Evolutionary conservation across 1,139 yeast genomes (phyloP).

Genomic region (Hyphopichia burtonii): DNA sequence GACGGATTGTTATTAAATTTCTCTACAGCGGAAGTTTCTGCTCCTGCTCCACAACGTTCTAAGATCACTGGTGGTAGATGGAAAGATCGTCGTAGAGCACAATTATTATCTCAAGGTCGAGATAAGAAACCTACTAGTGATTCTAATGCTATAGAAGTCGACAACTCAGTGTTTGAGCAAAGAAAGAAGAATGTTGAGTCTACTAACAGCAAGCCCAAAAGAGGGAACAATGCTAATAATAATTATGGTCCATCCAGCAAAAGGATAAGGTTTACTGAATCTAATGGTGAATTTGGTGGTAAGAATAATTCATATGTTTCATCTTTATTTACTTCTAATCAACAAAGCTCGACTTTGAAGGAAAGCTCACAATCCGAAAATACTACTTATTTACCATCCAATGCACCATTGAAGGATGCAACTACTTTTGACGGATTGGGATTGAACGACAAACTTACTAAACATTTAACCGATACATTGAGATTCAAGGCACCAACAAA

Average conservation of each 20-base stretch:
- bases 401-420: slow-evolving; percentile 77
- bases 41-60: slow-evolving; percentile 11
- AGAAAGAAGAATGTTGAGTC: slow-evolving; percentile 4
- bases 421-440: slow-evolving; percentile 74
- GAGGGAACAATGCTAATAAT: background rate
- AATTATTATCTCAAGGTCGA: slow-evolving; percentile 48
- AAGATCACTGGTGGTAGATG: slow-evolving; percentile 72
- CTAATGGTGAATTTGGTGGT: slow-evolving; percentile 50
- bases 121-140: slow-evolving; percentile 24
- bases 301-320: slow-evolving; percentile 67
- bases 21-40: slow-evolving; percentile 35
- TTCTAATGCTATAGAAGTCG: slow-evolving; percentile 7
- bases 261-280: slow-evolving; percentile 35
- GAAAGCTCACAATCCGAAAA: slow-evolving; percentile 15
- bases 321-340: slow-evolving; percentile 79
- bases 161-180: slow-evolving; percentile 3
- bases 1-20: slow-evolving; percentile 71
- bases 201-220: slow-evolving; percentile 6
- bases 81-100: slow-evolving; percentile 71
- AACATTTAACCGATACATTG: slow-evolving; percentile 59
- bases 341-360: slow-evolving; percentile 31
- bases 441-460: slow-evolving; percentile 51
- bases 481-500: slow-evolving; percentile 73
- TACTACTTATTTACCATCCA: slow-evolving; percentile 55
- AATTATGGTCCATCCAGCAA: slow-evolving; percentile 20